These are phyloP conservation scores for Solanum piurae DNA, from an alignment of 257 asterid species.

Conservation along the genomic window DNA sequence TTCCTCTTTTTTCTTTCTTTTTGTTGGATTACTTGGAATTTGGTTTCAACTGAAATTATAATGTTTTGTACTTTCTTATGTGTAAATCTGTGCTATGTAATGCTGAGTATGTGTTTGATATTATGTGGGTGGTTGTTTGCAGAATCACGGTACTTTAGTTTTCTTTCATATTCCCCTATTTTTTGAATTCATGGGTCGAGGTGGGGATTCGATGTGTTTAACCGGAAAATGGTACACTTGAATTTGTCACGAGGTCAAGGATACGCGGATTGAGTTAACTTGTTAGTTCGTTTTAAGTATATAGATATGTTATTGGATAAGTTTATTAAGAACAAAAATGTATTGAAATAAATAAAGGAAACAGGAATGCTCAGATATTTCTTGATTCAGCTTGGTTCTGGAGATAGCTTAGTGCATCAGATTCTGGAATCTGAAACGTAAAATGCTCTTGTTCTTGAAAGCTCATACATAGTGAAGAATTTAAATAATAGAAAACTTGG, in stretches of 20 bases:
- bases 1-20: neutral
- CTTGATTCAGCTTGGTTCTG: neutral
- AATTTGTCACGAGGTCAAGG: neutral
- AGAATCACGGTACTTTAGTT: neutral
- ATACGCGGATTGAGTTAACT: neutral
- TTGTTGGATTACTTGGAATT: neutral
- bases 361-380: neutral
- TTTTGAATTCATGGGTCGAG: neutral
- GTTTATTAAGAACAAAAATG: neutral
- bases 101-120: neutral
- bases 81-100: neutral
- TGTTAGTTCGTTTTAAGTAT: neutral
- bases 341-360: neutral
- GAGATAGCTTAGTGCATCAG: neutral
- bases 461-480: neutral
- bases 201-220: neutral
- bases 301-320: neutral
- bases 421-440: neutral
- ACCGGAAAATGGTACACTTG: neutral
- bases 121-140: neutral
- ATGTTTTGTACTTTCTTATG: neutral
- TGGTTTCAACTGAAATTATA: neutral
- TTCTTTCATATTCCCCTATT: neutral
- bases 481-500: neutral
- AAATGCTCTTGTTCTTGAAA: neutral